phyloP scores from a whole-genome alignment of 2,329 filamentous ascomycete species.

The Elsinoe fawcettii region DNA sequence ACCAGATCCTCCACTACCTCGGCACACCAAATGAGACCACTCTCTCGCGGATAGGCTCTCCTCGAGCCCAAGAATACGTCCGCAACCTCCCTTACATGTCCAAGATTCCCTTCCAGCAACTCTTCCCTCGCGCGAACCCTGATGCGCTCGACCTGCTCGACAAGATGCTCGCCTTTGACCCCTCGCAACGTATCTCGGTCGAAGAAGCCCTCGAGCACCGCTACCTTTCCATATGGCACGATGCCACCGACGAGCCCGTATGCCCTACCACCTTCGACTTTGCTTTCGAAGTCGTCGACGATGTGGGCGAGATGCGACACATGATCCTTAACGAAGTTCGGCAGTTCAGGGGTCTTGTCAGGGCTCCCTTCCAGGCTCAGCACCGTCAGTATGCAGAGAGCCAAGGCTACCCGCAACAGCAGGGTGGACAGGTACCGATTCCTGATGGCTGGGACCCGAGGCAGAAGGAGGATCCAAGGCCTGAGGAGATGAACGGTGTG shows the following conservation, averaged over 20 bases:
- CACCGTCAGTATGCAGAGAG: conserved; percentile 36
- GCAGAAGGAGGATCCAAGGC: conserved; percentile 54
- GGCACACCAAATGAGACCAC: conserved; percentile 96
- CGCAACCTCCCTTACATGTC: conserved; percentile 79
- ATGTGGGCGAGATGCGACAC: conserved; percentile 87
- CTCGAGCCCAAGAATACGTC: conserved; percentile 94
- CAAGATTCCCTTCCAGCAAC: conserved; percentile 77
- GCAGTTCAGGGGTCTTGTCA: conserved; percentile 58
- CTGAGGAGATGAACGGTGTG: conserved; percentile 39
- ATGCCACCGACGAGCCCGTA: conserved; percentile 87
- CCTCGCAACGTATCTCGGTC: conserved; percentile 83
- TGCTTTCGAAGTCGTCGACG: conserved; percentile 94
- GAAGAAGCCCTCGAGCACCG: conserved; percentile 93
- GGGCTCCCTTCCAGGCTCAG: conserved; percentile 39
- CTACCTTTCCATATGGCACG: conserved; percentile 97
- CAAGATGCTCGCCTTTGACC: conserved; percentile 96
- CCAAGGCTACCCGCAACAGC: conserved; percentile 32
- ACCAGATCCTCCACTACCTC: conserved; percentile 97
- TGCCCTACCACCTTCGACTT: conserved; percentile 97
- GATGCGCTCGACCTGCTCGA: conserved; percentile 93
- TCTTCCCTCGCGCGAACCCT: conserved; percentile 92
- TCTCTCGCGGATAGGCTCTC: conserved; percentile 84
- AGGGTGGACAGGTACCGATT: conserved; percentile 49
- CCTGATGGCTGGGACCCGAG: conserved; percentile 45
- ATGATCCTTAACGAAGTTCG: conserved; percentile 96